Evolutionary conservation across 192 early-diverging fungal genomes (phyloP).

Genomic region (Backusella sp.): DNA sequence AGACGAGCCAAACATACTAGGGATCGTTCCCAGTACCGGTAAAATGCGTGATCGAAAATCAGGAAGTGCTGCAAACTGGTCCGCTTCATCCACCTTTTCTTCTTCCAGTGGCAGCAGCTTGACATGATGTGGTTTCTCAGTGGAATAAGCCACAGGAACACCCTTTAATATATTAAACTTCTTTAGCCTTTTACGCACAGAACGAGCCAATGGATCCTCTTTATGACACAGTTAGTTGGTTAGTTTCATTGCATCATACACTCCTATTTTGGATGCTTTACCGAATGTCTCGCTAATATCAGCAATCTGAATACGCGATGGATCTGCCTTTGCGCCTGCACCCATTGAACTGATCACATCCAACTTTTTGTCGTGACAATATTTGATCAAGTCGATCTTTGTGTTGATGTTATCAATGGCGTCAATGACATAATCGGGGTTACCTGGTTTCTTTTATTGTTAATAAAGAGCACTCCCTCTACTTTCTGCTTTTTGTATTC

Average conservation of each 20-base stretch:
- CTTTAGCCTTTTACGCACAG: slow-evolving; percentile 77
- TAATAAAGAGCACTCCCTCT: slow-evolving; percentile 11
- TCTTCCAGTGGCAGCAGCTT: slow-evolving; percentile 90
- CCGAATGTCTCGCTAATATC: slow-evolving; percentile 92
- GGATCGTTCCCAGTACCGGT: slow-evolving; percentile 82
- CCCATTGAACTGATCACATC: slow-evolving; percentile 94
- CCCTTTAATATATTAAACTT: slow-evolving; percentile 69
- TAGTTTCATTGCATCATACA: not conserved
- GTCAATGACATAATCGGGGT: slow-evolving; percentile 77
- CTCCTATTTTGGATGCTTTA: slow-evolving; percentile 19
- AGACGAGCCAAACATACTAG: slow-evolving; percentile 91
- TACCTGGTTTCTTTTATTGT: slow-evolving; percentile 16
- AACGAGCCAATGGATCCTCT: slow-evolving; percentile 92
- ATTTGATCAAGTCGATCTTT: slow-evolving; percentile 85
- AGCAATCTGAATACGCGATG: slow-evolving; percentile 94
- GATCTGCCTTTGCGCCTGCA: slow-evolving; percentile 95
- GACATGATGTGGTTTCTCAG: slow-evolving; percentile 91
- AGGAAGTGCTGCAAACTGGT: slow-evolving; percentile 90
- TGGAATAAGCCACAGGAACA: slow-evolving; percentile 93
- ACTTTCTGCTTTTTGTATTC: not conserved
- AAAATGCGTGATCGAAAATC: slow-evolving; percentile 89
- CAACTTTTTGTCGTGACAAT: slow-evolving; percentile 75
- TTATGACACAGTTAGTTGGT: not conserved
- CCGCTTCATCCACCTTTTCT: slow-evolving; percentile 73
- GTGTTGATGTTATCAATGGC: slow-evolving; percentile 97